A percentile compares a stretch with the other conserved stretches of the same genome.
Evolutionary conservation across 768 basidiomycete species (phyloP).

Genomic region (Hygrocybe coccinea): DNA sequence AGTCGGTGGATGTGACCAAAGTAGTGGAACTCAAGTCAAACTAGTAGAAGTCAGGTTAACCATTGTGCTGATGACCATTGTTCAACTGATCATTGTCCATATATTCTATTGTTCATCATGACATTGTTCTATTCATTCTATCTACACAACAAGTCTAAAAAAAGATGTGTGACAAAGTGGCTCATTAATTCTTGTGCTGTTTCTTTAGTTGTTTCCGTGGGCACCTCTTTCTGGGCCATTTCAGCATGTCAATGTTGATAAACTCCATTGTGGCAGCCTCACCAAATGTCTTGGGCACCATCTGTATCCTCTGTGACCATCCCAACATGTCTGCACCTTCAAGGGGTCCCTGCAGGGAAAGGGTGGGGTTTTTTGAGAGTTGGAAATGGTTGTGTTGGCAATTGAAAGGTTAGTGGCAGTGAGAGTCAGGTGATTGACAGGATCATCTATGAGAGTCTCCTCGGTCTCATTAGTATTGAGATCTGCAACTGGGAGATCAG

Average conservation of each 20-base stretch:
- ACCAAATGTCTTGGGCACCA: neutral
- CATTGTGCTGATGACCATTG: too few species aligned
- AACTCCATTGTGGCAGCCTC: neutral
- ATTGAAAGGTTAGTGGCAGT: too few species aligned
- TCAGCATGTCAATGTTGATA: neutral
- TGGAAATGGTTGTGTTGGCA: neutral
- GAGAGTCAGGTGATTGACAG: too few species aligned
- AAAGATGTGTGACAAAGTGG: neutral
- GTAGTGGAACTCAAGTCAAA: too few species aligned
- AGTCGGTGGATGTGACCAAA: too few species aligned
- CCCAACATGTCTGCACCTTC: neutral
- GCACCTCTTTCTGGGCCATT: neutral
- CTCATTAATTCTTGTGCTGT: neutral
- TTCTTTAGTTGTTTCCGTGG: neutral
- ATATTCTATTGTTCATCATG: neutral
- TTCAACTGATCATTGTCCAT: too few species aligned
- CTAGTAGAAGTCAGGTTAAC: too few species aligned
- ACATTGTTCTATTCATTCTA: neutral
- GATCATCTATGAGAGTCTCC: neutral
- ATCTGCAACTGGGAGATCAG: too few species aligned
- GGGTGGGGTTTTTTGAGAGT: too few species aligned
- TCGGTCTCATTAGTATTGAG: neutral
- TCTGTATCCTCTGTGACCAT: neutral
- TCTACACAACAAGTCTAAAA: neutral
- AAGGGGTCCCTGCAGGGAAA: too few species aligned